Conservation (phyloP, 1,284 basidiomycete genomes). For the Microbotryum scabiosae region DNA sequence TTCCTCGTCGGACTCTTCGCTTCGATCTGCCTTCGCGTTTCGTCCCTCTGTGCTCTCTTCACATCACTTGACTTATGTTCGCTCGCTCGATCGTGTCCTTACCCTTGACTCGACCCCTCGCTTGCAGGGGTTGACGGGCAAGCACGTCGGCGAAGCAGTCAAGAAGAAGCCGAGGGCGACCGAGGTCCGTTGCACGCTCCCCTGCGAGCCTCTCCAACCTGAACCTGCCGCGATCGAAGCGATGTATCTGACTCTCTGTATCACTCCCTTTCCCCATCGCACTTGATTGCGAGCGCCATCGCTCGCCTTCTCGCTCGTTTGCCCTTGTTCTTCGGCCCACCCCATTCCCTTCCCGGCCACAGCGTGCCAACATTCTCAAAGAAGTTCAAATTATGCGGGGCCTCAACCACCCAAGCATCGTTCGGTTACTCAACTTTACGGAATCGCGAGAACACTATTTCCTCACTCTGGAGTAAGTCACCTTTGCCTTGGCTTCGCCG, state of each 20-base stretch:
- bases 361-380: conserved; percentile 98
- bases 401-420: conserved; percentile 77
- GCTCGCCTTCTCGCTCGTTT: conserved; percentile 26
- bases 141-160: conserved; percentile 32
- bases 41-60: conserved; percentile 13
- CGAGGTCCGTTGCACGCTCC: conserved; percentile 34
- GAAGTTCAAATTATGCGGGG: conserved; percentile 99
- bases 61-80: conserved; percentile 10
- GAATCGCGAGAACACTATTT: conserved; percentile 93
- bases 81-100: conserved; percentile 30
- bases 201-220: conserved; percentile 32
- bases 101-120: conserved; percentile 1
- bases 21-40: conserved; percentile 26
- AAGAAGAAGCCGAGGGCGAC: conserved; percentile 37
- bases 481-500: background rate
- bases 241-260: conserved; percentile 14
- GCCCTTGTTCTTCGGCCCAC: conserved; percentile 3
- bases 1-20: conserved; percentile 29
- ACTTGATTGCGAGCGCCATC: conserved; percentile 10
- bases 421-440: conserved; percentile 79
- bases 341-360: conserved; percentile 27
- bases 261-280: background rate
- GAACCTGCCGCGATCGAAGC: conserved; percentile 36
- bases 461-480: conserved; percentile 64
- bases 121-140: conserved; percentile 16